Conservation (phyloP, 352 stramenopile genomes). For the Globisporangium rhizosaccharum region DNA sequence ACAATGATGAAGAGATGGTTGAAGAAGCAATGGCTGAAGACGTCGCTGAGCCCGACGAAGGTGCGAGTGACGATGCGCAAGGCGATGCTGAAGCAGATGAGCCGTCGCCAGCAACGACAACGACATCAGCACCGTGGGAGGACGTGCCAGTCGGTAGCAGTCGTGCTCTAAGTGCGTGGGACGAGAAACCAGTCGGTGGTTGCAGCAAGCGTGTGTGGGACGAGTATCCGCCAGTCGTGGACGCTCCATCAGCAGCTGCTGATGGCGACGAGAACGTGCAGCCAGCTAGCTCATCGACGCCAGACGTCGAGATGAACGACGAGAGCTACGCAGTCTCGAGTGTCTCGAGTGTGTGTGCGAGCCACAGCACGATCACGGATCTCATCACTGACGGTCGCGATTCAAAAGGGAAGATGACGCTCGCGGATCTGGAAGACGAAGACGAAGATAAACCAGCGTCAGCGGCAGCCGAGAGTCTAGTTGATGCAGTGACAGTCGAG, state of each 20-base stretch:
- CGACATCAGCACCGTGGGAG: not conserved
- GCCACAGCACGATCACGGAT: not conserved
- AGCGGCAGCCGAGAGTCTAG: not conserved
- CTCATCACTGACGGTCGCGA: not conserved
- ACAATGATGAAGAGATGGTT: too few relatives aligned
- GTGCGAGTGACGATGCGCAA: not conserved
- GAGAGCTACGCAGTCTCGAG: not conserved
- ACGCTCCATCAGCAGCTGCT: not conserved
- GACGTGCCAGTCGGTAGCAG: not conserved
- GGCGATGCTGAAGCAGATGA: not conserved
- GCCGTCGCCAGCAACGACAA: not conserved
- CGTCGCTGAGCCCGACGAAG: too few relatives aligned
- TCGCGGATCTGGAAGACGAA: not conserved
- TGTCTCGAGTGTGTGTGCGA: not conserved
- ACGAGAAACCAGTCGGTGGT: too few relatives aligned
- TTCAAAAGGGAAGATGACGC: conserved; percentile 1
- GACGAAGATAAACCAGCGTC: not conserved
- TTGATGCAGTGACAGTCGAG: too few relatives aligned
- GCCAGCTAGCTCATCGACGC: not conserved
- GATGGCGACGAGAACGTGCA: not conserved
- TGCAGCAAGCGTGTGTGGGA: not conserved
- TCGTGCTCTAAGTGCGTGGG: too few relatives aligned
- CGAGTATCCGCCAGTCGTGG: not conserved
- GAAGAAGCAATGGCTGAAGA: too few relatives aligned
- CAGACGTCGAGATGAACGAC: not conserved